Evolutionary conservation across 257 asterid genomes (phyloP), one percentile per base, ranked within the genome.

Genomic region (Gynochthodes officinalis): DNA sequence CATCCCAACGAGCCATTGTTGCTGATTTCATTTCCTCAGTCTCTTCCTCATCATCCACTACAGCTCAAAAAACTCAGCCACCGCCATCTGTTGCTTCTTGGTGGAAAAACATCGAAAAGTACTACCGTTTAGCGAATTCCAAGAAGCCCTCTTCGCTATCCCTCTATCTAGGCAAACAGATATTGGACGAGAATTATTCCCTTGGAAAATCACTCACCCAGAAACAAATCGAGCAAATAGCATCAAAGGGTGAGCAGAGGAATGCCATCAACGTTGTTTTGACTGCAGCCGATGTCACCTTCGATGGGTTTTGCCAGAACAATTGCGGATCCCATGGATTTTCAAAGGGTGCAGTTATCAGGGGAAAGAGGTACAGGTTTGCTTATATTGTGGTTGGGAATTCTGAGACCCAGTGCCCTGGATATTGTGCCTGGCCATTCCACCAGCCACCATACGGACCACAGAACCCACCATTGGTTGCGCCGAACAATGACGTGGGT

Each of bases 401-500:
- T 73, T 78, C 95, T 0, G 90, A 83, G 18, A 77, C 81, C 0
- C 89, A 78, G 42, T 88, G 95, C 72, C 75, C 95, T 0, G 95
- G 95, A 0, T 82, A 76, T 71, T 86, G 92, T 16, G 90, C 92
- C 0, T 88, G 95, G 95, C 95, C 95, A 4, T 88, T 86, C 82
- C 90, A 88, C 71, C 95, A 86, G 18, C 96, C 96, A 40, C 66
- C 72, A 9, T 90, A 90, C 80, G 96, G 96, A 65, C 96, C 96
- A 7, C 95, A 88, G 64, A 81, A 60, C 85, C 85, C 88, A 61
- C 84, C 96, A 0, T 33, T 88, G 78, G 79, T 80, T 54, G 88
- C 92, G 14, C 96, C 96, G 10, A 89, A 89, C 78, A 86, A 84
- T 66, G 96, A 89, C 50, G 77, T 86, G 55, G 96, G 95, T 37